phyloP scores from a whole-genome alignment of 2,329 filamentous ascomycete species.

The Chalara sp. region DNA sequence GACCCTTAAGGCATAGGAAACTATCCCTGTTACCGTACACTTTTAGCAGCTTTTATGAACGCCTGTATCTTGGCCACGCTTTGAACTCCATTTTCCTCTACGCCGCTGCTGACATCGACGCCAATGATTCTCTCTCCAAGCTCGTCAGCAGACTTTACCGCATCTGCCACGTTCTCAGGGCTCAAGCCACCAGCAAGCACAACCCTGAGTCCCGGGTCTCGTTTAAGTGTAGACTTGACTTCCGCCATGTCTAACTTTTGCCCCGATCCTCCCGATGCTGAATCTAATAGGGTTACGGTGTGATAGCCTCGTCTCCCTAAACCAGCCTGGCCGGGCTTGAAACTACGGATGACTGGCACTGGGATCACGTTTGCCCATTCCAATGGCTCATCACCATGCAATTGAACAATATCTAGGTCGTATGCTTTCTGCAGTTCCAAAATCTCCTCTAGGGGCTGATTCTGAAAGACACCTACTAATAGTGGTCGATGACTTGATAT shows the following conservation, averaged over 20 bases:
- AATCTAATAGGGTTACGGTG: slow-evolving; percentile 76
- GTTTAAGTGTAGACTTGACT: slow-evolving; percentile 59
- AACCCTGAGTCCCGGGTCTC: slow-evolving; percentile 64
- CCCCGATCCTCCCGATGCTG: slow-evolving; percentile 76
- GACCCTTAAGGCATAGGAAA: neutral
- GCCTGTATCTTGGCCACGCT: slow-evolving; percentile 71
- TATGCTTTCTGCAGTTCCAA: slow-evolving; percentile 71
- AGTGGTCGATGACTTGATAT: slow-evolving; percentile 56
- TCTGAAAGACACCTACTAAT: slow-evolving; percentile 88
- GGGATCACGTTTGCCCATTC: slow-evolving; percentile 90
- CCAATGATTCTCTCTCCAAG: slow-evolving; percentile 61
- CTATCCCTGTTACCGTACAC: slow-evolving; percentile 16
- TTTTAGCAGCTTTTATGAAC: slow-evolving; percentile 72
- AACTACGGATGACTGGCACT: slow-evolving; percentile 83
- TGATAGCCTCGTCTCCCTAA: slow-evolving; percentile 75
- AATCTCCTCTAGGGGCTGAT: slow-evolving; percentile 79
- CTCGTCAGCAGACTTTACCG: slow-evolving; percentile 56
- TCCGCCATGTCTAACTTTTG: slow-evolving; percentile 65
- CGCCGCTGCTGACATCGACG: slow-evolving; percentile 91
- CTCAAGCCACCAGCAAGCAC: slow-evolving; percentile 81
- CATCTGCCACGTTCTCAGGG: slow-evolving; percentile 67
- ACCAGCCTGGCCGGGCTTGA: slow-evolving; percentile 59
- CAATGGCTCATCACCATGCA: slow-evolving; percentile 85
- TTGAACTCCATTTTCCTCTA: slow-evolving; percentile 79
- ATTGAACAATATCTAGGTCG: slow-evolving; percentile 79